These are phyloP conservation scores for Clohesyomyces aquaticus DNA, from an alignment of 495 filamentous ascomycete genomes.

Conservation along the genomic window DNA sequence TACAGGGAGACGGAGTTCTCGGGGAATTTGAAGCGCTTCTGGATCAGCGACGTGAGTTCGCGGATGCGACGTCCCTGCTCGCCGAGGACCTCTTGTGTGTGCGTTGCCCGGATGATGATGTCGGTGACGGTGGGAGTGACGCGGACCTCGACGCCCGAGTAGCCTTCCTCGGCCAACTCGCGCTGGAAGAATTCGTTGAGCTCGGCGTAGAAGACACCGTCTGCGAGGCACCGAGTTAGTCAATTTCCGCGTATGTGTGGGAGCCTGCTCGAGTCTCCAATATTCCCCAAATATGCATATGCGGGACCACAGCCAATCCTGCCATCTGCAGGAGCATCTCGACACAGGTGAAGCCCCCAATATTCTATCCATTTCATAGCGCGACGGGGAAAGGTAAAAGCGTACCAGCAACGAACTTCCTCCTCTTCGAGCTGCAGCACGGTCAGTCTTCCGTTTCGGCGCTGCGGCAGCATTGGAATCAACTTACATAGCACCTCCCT, in stretches of 20 bases:
- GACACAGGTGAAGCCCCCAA: neutral
- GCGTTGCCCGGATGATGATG: slow-evolving; percentile 99
- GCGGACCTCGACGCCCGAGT: slow-evolving; percentile 99
- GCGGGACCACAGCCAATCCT: slow-evolving; percentile 6
- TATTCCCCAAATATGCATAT: no score
- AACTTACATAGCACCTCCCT: slow-evolving; percentile 69
- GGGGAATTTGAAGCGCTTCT: slow-evolving; percentile 99
- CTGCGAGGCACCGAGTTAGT: slow-evolving; percentile 44
- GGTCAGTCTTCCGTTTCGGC: slow-evolving; percentile 25
- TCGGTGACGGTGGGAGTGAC: slow-evolving; percentile 99
- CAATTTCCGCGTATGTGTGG: slow-evolving; percentile 8
- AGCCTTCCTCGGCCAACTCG: slow-evolving; percentile 98
- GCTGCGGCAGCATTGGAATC: neutral
- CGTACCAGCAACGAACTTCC: slow-evolving; percentile 92
- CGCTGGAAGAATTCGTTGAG: slow-evolving; percentile 99
- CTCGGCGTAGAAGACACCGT: slow-evolving; percentile 99
- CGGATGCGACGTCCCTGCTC: slow-evolving; percentile 99
- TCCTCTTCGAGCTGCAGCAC: slow-evolving; percentile 79
- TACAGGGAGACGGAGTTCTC: slow-evolving; percentile 99
- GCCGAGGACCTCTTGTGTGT: slow-evolving; percentile 99
- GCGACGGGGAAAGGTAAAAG: slow-evolving; percentile 8
- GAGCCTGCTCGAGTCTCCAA: neutral
- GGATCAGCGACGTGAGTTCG: slow-evolving; percentile 99
- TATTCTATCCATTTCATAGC: neutral
- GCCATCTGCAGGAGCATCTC: neutral